phyloP scores from a whole-genome alignment of 768 basidiomycete genomes.

The Suillus bovinus region DNA sequence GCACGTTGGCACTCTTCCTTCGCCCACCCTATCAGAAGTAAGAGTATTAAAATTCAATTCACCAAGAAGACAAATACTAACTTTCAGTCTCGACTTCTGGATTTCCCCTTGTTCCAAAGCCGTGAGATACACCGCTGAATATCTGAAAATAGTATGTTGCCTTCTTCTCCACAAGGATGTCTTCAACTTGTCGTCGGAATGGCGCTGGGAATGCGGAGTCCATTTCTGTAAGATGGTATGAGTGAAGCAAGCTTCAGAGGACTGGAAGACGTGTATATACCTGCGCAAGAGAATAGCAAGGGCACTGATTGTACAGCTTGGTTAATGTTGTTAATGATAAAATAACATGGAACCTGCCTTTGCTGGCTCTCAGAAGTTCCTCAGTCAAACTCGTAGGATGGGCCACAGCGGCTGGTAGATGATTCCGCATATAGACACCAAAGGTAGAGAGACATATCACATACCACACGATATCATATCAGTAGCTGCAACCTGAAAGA shows the following conservation, averaged over 20 bases:
- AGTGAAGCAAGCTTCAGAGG: not conserved
- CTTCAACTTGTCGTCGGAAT: conserved; percentile 56
- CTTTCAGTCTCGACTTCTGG: conserved; percentile 19
- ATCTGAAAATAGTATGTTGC: conserved; percentile 57
- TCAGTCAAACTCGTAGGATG: conserved; percentile 54
- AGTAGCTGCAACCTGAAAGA: conserved; percentile 45
- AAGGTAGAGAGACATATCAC: not conserved
- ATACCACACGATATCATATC: conserved; percentile 51
- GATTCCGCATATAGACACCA: not conserved
- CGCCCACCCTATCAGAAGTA: conserved; percentile 47
- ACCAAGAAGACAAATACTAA: conserved; percentile 19
- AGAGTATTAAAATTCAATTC: not conserved
- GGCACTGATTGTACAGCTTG: conserved; percentile 40
- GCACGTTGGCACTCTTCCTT: conserved; percentile 59
- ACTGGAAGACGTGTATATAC: conserved; percentile 25
- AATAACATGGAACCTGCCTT: conserved; percentile 36
- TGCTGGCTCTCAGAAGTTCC: conserved; percentile 47
- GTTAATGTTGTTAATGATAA: not conserved
- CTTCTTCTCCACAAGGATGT: conserved; percentile 51
- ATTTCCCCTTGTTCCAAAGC: conserved; percentile 36
- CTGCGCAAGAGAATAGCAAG: conserved; percentile 55
- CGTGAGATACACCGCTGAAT: conserved; percentile 47
- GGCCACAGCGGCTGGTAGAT: conserved; percentile 48
- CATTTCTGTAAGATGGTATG: conserved; percentile 38
- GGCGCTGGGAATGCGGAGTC: conserved; percentile 54